These are phyloP conservation scores for Cordyceps militaris DNA, from an alignment of 2,329 filamentous ascomycete species.

Conservation along the genomic window DNA sequence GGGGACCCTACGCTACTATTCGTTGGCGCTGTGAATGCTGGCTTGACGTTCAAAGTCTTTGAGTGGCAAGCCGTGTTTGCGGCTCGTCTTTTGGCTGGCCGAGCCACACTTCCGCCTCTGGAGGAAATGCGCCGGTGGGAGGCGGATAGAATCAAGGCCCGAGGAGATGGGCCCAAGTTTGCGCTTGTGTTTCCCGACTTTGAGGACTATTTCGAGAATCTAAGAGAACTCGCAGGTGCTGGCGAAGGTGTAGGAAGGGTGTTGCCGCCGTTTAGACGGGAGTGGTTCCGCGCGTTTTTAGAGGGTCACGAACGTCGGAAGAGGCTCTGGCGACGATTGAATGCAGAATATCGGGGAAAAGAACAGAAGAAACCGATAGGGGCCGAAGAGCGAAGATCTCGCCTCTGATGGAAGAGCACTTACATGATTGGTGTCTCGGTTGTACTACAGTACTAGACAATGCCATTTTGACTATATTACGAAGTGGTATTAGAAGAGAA, in stretches of 20 bases:
- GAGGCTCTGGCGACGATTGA: constrained; percentile 7
- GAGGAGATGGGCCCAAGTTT: constrained; percentile 52
- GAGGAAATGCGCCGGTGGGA: constrained; percentile 52
- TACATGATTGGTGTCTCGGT: background rate
- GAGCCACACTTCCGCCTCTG: constrained; percentile 40
- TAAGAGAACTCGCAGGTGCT: constrained; percentile 43
- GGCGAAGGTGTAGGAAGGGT: constrained; percentile 36
- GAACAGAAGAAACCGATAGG: background rate
- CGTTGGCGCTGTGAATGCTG: constrained; percentile 49
- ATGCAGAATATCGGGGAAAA: background rate
- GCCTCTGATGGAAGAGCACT: background rate
- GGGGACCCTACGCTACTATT: constrained; percentile 50
- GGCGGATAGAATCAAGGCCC: constrained; percentile 40
- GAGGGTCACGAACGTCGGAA: constrained; percentile 49
- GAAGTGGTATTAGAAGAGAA: no score
- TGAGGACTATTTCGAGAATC: constrained; percentile 55
- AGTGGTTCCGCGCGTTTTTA: constrained; percentile 45
- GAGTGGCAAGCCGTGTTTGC: constrained; percentile 61
- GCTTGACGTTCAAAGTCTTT: constrained; percentile 61
- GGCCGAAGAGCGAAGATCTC: background rate
- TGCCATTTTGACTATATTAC: no score
- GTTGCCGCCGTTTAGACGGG: constrained; percentile 36
- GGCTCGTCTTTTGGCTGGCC: constrained; percentile 50
- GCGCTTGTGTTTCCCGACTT: constrained; percentile 54
- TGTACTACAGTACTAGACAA: background rate